phyloP scores from a whole-genome alignment of 2,329 filamentous ascomycete genomes.

The Ophiocordyceps camponoti-leonardi region DNA sequence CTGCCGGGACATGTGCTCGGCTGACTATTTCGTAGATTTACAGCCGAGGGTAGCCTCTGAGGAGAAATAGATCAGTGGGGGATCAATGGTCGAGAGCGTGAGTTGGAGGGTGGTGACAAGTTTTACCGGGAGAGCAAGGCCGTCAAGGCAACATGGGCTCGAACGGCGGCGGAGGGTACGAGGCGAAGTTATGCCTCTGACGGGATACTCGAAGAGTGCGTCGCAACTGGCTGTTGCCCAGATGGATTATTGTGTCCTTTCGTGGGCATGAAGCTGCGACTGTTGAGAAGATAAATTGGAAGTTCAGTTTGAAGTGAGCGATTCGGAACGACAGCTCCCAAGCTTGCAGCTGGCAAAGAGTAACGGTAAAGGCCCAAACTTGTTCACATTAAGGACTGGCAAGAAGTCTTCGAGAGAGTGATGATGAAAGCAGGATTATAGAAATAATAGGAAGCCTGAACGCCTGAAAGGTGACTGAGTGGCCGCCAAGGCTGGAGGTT shows the following conservation, averaged over 20 bases:
- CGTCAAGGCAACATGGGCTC: neutral
- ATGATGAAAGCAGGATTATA: neutral
- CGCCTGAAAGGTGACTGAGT: neutral
- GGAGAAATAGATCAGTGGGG: neutral
- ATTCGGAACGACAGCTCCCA: neutral
- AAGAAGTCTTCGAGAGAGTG: neutral
- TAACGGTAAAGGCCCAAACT: neutral
- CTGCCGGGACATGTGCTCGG: conserved; percentile 42
- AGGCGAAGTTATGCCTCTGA: neutral
- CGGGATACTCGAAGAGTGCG: neutral
- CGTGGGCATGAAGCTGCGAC: neutral
- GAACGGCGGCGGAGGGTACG: neutral
- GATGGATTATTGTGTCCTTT: neutral
- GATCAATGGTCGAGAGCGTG: neutral
- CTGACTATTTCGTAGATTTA: neutral
- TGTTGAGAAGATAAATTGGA: neutral
- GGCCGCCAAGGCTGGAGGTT: neutral
- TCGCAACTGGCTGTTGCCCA: neutral
- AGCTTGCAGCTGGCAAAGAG: neutral
- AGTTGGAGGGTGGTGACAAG: neutral
- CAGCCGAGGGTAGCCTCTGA: neutral
- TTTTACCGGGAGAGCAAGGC: neutral
- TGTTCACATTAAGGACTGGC: neutral
- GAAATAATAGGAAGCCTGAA: neutral
- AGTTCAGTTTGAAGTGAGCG: neutral